Percentiles rank a stretch among this genome's conserved stretches.
These are phyloP conservation scores for Collybiopsis confluens DNA, from an alignment of 768 basidiomycete species.

Conservation along the genomic window DNA sequence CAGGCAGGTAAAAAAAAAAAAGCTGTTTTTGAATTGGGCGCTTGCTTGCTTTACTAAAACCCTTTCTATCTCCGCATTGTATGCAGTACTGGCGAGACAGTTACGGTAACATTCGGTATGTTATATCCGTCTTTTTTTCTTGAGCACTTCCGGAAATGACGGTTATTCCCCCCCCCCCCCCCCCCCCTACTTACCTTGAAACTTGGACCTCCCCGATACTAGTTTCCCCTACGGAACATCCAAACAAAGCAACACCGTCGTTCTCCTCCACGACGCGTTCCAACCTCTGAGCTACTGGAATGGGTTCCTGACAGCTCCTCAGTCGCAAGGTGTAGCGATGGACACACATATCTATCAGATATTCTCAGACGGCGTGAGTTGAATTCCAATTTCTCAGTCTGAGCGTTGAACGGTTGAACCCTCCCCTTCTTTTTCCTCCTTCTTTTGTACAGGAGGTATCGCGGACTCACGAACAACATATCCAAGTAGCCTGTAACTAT, in stretches of 20 bases:
- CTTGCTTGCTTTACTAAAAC: too few relatives aligned
- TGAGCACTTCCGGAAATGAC: too few relatives aligned
- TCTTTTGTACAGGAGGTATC: background rate
- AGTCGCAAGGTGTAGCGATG: constrained; percentile 64
- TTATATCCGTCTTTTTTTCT: background rate
- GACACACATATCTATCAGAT: constrained; percentile 81
- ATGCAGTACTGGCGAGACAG: constrained; percentile 72
- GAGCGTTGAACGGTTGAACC: too few relatives aligned
- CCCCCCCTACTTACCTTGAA: too few relatives aligned
- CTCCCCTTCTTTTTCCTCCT: background rate
- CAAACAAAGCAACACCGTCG: constrained; percentile 57
- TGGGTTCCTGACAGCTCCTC: constrained; percentile 51
- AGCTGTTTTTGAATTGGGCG: too few relatives aligned
- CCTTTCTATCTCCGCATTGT: too few relatives aligned
- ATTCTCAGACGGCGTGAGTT: constrained; percentile 53
- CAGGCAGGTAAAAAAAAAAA: too few relatives aligned
- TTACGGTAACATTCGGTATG: constrained; percentile 67
- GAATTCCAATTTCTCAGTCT: too few relatives aligned
- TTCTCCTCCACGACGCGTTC: constrained; percentile 77
- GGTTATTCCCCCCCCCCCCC: too few relatives aligned
- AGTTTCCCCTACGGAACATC: constrained; percentile 32
- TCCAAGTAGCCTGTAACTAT: constrained; percentile 51
- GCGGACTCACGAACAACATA: constrained; percentile 34
- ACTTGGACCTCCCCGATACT: too few relatives aligned
- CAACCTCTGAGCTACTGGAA: constrained; percentile 68